phyloP scores from a whole-genome alignment of 495 filamentous ascomycete species.

The Rhypophila decipiens region DNA sequence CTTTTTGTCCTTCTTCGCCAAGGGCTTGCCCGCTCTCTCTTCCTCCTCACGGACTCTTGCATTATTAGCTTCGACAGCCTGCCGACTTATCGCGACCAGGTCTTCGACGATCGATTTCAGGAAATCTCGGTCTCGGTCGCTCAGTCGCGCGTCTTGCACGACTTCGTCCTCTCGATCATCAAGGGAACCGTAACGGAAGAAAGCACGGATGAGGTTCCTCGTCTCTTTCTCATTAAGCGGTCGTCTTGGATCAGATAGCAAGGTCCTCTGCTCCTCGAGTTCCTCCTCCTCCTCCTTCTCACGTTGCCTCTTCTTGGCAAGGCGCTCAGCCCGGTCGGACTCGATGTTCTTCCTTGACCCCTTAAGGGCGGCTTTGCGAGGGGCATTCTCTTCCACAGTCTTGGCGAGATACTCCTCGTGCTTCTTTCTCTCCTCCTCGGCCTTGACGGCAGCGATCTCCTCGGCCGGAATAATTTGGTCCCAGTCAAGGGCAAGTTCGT shows the following conservation, averaged over 20 bases:
- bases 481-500: slow-evolving; percentile 76
- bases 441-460: slow-evolving; percentile 78
- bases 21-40: slow-evolving; percentile 59
- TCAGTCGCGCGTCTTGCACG: slow-evolving; percentile 73
- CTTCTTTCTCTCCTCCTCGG: slow-evolving; percentile 74
- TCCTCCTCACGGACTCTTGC: slow-evolving; percentile 65
- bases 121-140: slow-evolving; percentile 70
- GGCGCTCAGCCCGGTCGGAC: slow-evolving; percentile 74
- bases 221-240: slow-evolving; percentile 86
- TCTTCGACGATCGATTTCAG: slow-evolving; percentile 57
- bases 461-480: slow-evolving; percentile 97
- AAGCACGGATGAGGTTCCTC: slow-evolving; percentile 79
- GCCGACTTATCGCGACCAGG: slow-evolving; percentile 44
- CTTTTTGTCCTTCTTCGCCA: slow-evolving; percentile 95
- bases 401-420: slow-evolving; percentile 77
- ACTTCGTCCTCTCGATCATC: slow-evolving; percentile 82
- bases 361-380: slow-evolving; percentile 63
- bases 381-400: slow-evolving; percentile 77
- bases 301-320: slow-evolving; percentile 86
- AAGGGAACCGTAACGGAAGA: slow-evolving; percentile 80
- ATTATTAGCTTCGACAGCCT: slow-evolving; percentile 68
- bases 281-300: slow-evolving; percentile 62
- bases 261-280: slow-evolving; percentile 48
- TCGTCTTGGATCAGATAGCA: slow-evolving; percentile 69
- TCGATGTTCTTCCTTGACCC: slow-evolving; percentile 53